Evolutionary conservation across 2,329 filamentous ascomycete species (phyloP).

Genomic region (Coccinonectria pachysandricola): DNA sequence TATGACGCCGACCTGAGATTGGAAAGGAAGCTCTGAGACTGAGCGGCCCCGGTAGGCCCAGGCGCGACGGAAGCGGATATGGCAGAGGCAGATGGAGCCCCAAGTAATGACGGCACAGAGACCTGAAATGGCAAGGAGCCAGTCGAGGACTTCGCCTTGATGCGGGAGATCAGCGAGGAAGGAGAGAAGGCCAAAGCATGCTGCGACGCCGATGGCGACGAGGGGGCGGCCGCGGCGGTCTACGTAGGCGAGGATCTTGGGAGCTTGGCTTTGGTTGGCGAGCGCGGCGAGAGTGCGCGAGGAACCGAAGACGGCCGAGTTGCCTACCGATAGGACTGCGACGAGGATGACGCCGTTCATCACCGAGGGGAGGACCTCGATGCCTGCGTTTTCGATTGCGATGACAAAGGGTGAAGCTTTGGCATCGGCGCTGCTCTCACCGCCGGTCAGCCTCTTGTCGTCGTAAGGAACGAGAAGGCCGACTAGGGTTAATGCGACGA

Average conservation of each 20-base stretch:
- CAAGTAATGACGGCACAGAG: constrained; percentile 70
- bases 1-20: constrained; percentile 63
- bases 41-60: constrained; percentile 61
- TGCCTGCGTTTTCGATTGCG: constrained; percentile 75
- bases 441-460: constrained; percentile 50
- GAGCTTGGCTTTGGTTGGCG: constrained; percentile 78
- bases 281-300: constrained; percentile 83
- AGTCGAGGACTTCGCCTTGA: constrained; percentile 58
- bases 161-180: constrained; percentile 60
- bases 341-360: constrained; percentile 96
- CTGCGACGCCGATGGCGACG: constrained; percentile 58
- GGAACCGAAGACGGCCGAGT: constrained; percentile 84
- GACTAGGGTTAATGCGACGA: constrained; percentile 70
- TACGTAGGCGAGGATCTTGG: constrained; percentile 66
- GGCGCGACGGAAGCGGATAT: constrained; percentile 83
- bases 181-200: constrained; percentile 59
- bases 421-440: constrained; percentile 48
- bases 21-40: constrained; percentile 72
- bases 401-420: constrained; percentile 88
- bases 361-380: constrained; percentile 69
- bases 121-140: constrained; percentile 68
- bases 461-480: constrained; percentile 72
- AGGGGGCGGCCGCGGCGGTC: constrained; percentile 75
- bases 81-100: constrained; percentile 77
- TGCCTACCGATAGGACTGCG: constrained; percentile 82